Percentiles rank a stretch among this genome's conserved stretches.
These are phyloP conservation scores for Lasiosphaeria ovina DNA, from an alignment of 495 filamentous ascomycete genomes.

Conservation along the genomic window DNA sequence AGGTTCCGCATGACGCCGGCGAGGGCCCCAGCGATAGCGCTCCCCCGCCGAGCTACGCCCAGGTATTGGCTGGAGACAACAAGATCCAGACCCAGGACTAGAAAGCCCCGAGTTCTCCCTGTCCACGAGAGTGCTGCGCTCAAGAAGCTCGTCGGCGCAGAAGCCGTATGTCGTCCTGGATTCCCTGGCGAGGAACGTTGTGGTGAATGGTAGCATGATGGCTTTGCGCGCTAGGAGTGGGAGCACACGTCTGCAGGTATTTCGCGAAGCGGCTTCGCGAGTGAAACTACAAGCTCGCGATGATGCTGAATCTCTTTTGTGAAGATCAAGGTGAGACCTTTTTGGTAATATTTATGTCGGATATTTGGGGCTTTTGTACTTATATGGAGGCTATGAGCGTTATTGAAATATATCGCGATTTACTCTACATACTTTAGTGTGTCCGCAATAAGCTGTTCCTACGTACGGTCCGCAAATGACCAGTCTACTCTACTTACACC, in stretches of 20 bases:
- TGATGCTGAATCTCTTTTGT: not conserved
- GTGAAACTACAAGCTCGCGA: not conserved
- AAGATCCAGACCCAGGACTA: conserved; percentile 79
- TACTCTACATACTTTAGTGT: too few species aligned
- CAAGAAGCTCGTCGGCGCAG: not conserved
- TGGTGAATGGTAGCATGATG: conserved; percentile 16
- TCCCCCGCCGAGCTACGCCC: conserved; percentile 77
- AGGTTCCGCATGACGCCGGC: conserved; percentile 35
- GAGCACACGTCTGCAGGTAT: not conserved
- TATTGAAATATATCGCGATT: too few species aligned
- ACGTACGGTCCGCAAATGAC: too few species aligned
- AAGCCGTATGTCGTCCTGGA: conserved; percentile 19
- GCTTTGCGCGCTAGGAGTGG: not conserved
- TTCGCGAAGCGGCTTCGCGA: not conserved
- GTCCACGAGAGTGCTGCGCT: conserved; percentile 4
- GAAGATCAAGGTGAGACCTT: not conserved
- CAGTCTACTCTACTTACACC: not conserved
- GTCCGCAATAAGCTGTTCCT: too few species aligned
- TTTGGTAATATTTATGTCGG: not conserved
- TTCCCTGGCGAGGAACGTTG: conserved; percentile 17
- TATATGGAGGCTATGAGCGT: not conserved
- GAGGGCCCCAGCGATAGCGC: conserved; percentile 32
- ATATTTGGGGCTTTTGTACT: not conserved
- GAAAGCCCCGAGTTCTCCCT: conserved; percentile 5
- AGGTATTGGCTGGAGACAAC: conserved; percentile 82